These are phyloP conservation scores for Lasiosphaeria hispida DNA, from an alignment of 495 filamentous ascomycete species.

Conservation along the genomic window DNA sequence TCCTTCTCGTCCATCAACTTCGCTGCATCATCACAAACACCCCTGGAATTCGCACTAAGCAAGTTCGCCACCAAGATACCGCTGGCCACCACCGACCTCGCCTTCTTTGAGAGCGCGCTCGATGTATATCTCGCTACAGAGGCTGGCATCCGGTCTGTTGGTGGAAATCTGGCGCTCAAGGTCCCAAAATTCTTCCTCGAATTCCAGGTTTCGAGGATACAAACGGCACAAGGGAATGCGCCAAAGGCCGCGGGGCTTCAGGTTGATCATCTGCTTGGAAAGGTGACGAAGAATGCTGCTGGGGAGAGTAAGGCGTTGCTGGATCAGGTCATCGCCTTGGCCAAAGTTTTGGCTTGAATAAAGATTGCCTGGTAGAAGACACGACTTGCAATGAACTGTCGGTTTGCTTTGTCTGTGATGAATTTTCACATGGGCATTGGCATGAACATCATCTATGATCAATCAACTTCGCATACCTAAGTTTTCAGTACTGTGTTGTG, in stretches of 20 bases:
- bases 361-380: background rate
- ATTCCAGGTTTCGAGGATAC: slow-evolving; percentile 48
- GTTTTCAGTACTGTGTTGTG: too few species aligned
- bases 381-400: background rate
- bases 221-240: slow-evolving; percentile 48
- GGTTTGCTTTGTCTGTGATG: too few species aligned
- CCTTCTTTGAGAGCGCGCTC: slow-evolving; percentile 39
- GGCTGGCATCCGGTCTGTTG: slow-evolving; percentile 45
- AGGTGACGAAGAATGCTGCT: slow-evolving; percentile 48
- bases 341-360: slow-evolving; percentile 29
- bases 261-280: slow-evolving; percentile 46
- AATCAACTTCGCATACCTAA: too few species aligned
- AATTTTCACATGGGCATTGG: too few species aligned
- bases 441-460: background rate
- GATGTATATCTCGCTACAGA: slow-evolving; percentile 51
- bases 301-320: slow-evolving; percentile 35
- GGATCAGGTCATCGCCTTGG: slow-evolving; percentile 39
- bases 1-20: slow-evolving; percentile 49
- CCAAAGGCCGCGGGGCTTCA: slow-evolving; percentile 41
- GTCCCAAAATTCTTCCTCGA: slow-evolving; percentile 50
- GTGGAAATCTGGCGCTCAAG: slow-evolving; percentile 45
- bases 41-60: slow-evolving; percentile 42
- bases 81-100: slow-evolving; percentile 38
- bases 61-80: slow-evolving; percentile 42
- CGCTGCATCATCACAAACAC: slow-evolving; percentile 32